Evolutionary conservation across 306 rosid genomes (phyloP), one percentile per base, ranked within the genome.

Genomic region (Quercus wislizeni): DNA sequence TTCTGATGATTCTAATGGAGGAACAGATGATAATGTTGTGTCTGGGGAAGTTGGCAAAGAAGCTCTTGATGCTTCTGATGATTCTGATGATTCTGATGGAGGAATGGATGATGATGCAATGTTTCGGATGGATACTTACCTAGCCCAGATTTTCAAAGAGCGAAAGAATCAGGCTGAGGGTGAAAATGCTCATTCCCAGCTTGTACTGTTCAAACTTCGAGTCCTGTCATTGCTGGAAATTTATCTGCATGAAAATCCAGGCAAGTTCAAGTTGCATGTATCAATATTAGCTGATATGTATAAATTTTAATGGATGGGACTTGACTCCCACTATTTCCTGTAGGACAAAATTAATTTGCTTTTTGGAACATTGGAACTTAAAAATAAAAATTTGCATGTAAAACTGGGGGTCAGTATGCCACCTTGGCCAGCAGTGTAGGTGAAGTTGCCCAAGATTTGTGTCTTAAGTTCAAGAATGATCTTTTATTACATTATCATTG

Each of bases 101-200:
- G 99, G 96, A 72, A 88, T 90, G 99, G 98, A 93, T 76, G 99
- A 96, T 88, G 99, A 96, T 87, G 94, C 97, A 51, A 93, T 96
- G 99, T 93, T 96, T 78, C 87, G 92, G 79, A 91, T 93, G 88
- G 98, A 95, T 76, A 83, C 93, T 55, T 90, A 91, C 78, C 89
- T 96, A 61, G 94, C 98, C 43, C 96, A 89, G 85, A 90, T 90
- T 18, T 90, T 91, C 80, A 93, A 92, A 83, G 97, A 90, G 86
- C 81, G 81, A 80, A 93, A 88, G 85, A 90, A 83, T 87, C 94
- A 88, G 79, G 83, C 92, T 64, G 97, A 98, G 67, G 85, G 84
- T 71, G 99, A 93, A 76, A 89, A 94, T 67, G 96, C 98, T 31
- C 97, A 91, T 77, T 92, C 90, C 65, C 99, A 91, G 86, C 99